Evolutionary conservation across 495 filamentous ascomycete species (phyloP), one percentile per base, ranked within the genome.

Genomic region (Penicillium lagena): DNA sequence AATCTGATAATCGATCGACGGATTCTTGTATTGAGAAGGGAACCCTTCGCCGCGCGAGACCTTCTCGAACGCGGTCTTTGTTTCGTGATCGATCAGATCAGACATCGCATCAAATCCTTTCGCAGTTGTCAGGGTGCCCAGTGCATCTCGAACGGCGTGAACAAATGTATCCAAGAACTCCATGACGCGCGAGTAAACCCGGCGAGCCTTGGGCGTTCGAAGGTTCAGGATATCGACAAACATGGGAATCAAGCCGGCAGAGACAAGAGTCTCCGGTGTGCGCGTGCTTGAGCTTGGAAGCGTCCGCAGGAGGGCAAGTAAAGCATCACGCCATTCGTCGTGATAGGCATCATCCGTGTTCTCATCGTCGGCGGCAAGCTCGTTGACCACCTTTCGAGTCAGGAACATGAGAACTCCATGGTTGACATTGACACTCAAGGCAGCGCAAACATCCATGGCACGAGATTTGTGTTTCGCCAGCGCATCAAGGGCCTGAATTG

Each of bases 341-440:
- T 81, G 71, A 42, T 79, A 80, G 31, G 66, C 60, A 52, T 81
- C 76, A 45, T 82, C 78, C 9, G 71, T 66, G 10, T 68, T 67
- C 34, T 79, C 71, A 38, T 76, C 71, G 36, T 86, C 79, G 8
- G 66, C 67, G 32, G 73, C 76, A 64, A 97, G 80, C 49, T 89
- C 85, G 15, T 84, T 87, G 43, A 96, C 86, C 9, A 87, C 83
- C 59, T 91, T 96, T 39, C 91, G 82, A 29, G 95, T 82, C 46
- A 95, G 74, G 58, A 97, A 96, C 58, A 96, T 83, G n/a, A 99
- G 76, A 12, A 97, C 83, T 11, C 94, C 94, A 52, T 99, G 94
- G 56, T 90, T 97, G 42, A 96, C 89, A 62, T 93, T 93, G 44
- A 90, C 85, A 56, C 85, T 91, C 15, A 99, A 69, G 28, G 91